Conservation (phyloP, 1,139 yeast species). For the Yamadazyma pseudoaaseri region DNA sequence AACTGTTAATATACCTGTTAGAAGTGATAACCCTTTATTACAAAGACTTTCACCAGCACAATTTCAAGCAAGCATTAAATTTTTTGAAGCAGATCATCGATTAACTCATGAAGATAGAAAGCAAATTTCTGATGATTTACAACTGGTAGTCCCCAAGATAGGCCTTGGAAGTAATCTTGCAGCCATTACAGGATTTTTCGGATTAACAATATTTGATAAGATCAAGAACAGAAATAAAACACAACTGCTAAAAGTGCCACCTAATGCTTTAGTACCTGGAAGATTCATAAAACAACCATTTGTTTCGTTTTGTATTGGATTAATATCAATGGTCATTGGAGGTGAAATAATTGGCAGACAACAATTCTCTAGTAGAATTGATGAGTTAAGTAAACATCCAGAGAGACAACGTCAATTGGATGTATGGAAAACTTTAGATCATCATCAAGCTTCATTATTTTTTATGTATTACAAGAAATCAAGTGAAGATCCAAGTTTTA, state of each 20-base stretch:
- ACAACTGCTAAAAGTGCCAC: slow-evolving; percentile 3
- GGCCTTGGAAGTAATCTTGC: slow-evolving; percentile 26
- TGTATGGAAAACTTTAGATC: slow-evolving; percentile 41
- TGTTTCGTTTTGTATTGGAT: slow-evolving; percentile 32
- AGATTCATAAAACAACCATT: slow-evolving; percentile 30
- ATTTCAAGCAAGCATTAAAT: slow-evolving; percentile 36
- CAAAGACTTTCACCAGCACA: slow-evolving; percentile 33
- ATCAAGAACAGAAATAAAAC: slow-evolving; percentile 6
- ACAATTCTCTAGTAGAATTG: slow-evolving; percentile 21
- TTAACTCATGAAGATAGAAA: slow-evolving; percentile 31
- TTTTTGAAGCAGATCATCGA: slow-evolving; percentile 43
- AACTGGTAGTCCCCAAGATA: slow-evolving; percentile 22
- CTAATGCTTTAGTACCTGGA: slow-evolving; percentile 4
- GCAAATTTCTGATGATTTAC: slow-evolving; percentile 30
- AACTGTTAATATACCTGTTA: slow-evolving; percentile 4
- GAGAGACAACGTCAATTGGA: slow-evolving; percentile 19
- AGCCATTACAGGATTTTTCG: slow-evolving; percentile 24
- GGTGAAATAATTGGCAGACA: slow-evolving; percentile 26
- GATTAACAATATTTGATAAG: slow-evolving; percentile 25
- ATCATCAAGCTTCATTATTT: slow-evolving; percentile 35
- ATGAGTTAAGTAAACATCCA: slow-evolving; percentile 12
- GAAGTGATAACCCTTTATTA: slow-evolving; percentile 24
- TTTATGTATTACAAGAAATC: slow-evolving; percentile 36
- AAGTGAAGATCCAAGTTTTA: slow-evolving; percentile 32
- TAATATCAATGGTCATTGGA: slow-evolving; percentile 24